These are phyloP conservation scores for Aspergillus bertholletiae DNA, from an alignment of 495 filamentous ascomycete genomes.

Conservation along the genomic window DNA sequence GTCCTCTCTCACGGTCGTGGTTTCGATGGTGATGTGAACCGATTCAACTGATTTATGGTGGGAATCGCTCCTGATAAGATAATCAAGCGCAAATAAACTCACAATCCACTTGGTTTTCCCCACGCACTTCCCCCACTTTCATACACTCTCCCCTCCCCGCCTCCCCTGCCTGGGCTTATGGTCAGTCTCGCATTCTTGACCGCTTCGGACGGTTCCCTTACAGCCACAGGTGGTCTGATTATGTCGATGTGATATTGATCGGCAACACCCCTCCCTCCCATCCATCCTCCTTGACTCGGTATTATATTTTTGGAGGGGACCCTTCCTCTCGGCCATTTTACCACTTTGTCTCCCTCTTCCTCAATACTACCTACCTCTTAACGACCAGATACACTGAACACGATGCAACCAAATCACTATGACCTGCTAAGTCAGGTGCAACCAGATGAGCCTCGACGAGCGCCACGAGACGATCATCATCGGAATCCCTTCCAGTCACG, in stretches of 20 bases:
- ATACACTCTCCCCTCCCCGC: constrained; percentile 2
- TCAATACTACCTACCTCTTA: not conserved
- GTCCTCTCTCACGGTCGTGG: not conserved
- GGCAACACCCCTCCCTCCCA: not conserved
- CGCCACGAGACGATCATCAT: constrained; percentile 40
- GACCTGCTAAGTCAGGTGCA: constrained; percentile 44
- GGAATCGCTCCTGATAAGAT: not conserved
- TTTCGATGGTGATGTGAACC: not conserved
- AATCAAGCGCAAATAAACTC: not conserved
- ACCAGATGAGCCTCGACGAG: constrained; percentile 32
- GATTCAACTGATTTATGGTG: not conserved
- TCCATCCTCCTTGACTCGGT: not conserved
- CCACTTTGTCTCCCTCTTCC: not conserved
- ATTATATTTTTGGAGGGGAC: not conserved
- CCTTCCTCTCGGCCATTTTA: no score
- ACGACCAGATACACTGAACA: constrained; percentile 5
- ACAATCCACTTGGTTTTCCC: not conserved
- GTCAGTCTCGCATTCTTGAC: constrained; percentile 5
- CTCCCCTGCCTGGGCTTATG: not conserved
- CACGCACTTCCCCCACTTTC: not conserved
- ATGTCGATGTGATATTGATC: not conserved
- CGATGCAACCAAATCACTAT: constrained; percentile 46
- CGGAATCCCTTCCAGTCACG: constrained; percentile 33
- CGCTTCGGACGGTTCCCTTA: not conserved
- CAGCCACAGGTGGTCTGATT: not conserved